These are phyloP conservation scores for Gynandropsis gynandra DNA, from an alignment of 345 rosid species.

Conservation along the genomic window DNA sequence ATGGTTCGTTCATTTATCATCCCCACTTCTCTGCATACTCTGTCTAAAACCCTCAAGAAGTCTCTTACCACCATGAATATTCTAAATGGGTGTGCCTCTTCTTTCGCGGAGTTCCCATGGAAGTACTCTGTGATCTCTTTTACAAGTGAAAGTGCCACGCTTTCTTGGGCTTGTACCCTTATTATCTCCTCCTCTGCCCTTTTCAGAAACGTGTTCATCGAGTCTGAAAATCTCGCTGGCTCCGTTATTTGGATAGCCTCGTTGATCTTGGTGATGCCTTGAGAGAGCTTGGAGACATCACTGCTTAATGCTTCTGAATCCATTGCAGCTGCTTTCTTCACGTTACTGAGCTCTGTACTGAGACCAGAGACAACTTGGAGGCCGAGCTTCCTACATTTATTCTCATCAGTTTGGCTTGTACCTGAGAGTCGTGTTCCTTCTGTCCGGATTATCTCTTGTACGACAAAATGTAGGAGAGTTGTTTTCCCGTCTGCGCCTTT, in stretches of 20 bases:
- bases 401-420: slow-evolving; percentile 47
- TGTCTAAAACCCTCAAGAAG: slow-evolving; percentile 70
- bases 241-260: slow-evolving; percentile 38
- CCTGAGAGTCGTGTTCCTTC: slow-evolving; percentile 86
- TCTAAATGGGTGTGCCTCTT: slow-evolving; percentile 97
- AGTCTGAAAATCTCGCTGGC: slow-evolving; percentile 51
- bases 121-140: slow-evolving; percentile 97
- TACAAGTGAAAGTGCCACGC: slow-evolving; percentile 72
- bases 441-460: slow-evolving; percentile 86
- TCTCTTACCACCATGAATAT: slow-evolving; percentile 97
- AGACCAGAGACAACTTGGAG: slow-evolving; percentile 89
- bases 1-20: slow-evolving; percentile 76
- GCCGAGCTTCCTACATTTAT: slow-evolving; percentile 75
- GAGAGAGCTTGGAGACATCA: slow-evolving; percentile 77
- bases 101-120: slow-evolving; percentile 98
- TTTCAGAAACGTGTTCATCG: slow-evolving; percentile 60
- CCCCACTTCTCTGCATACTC: slow-evolving; percentile 95
- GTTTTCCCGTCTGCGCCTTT: slow-evolving; percentile 97
- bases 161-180: slow-evolving; percentile 88
- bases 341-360: slow-evolving; percentile 63
- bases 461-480: slow-evolving; percentile 93
- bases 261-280: slow-evolving; percentile 52
- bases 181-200: slow-evolving; percentile 71
- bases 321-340: slow-evolving; percentile 97
- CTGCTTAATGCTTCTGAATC: slow-evolving; percentile 82